Evolutionary conservation across 345 rosid species (phyloP), one percentile per base, ranked within the genome.

Genomic region (Salix suchowensis): DNA sequence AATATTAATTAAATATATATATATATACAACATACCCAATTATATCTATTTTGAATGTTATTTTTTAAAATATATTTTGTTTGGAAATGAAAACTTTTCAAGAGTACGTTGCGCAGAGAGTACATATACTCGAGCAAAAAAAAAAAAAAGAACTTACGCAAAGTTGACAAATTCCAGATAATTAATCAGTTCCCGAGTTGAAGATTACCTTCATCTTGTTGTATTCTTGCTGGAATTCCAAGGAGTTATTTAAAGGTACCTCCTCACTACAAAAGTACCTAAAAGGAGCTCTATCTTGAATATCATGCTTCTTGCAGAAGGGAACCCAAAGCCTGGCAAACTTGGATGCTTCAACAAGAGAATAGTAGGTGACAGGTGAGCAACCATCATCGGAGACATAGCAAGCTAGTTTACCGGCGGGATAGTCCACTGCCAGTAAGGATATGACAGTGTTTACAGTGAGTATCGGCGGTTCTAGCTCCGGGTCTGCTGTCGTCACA

Each of bases 241-340:
- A 5, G 0, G 88, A 78, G 67, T 64, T 55, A 34, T 80, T 19
- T 58, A 73, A 7, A 6, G 52, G 1, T 5, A 77, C 55, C 5
- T 70, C 55, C 5, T 70, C 62, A 0, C 37, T 30, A 10, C 78
- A 21, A 69, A 94, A 91, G 77, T 86, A 94, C 52, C 90, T 86
- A 58, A 90, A 92, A 6, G 96, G 97, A 74, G 96, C 94, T 84
- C 96, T 81, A 42, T 85, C 79, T 74, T 61, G 81, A 76, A 91
- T 67, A 1, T 71, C 82, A 39, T 90, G 79, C 80, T 74, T 76
- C 54, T 75, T 72, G 58, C 96, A 91, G 80, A 93, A 94, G 0
- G 92, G 92, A 44, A 90, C 91, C 97, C 97, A 94, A 46, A 80
- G 80, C 87, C 83, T 84, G 2, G 95, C 91, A 32, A 90, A 93